These are phyloP conservation scores for Amaranthus tricolor DNA, from an alignment of 179 eudicot genomes.

Conservation along the genomic window DNA sequence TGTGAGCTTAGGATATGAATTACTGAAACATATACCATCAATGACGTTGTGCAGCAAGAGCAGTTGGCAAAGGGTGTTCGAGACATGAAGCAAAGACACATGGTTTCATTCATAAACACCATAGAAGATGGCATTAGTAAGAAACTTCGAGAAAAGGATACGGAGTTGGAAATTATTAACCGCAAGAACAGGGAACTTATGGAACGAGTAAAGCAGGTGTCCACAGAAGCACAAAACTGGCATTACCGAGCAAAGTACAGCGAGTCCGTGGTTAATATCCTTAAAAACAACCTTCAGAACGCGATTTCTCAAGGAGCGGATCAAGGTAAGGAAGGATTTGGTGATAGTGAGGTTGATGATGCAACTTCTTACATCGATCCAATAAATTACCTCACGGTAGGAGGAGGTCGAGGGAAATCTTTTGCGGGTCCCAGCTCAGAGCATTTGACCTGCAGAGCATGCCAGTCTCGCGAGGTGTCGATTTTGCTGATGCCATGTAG, in stretches of 20 bases:
- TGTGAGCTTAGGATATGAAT: background rate
- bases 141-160: slow-evolving; percentile 68
- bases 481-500: slow-evolving; percentile 81
- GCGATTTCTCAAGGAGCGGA: slow-evolving; percentile 58
- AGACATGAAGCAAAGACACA: slow-evolving; percentile 68
- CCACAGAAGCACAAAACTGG: slow-evolving; percentile 78
- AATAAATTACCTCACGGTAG: slow-evolving; percentile 31
- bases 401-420: slow-evolving; percentile 37
- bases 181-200: slow-evolving; percentile 68
- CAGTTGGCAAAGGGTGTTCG: slow-evolving; percentile 62
- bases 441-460: slow-evolving; percentile 57
- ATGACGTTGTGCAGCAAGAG: slow-evolving; percentile 57
- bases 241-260: slow-evolving; percentile 77
- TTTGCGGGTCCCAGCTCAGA: slow-evolving; percentile 21
- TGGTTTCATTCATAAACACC: slow-evolving; percentile 54
- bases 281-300: slow-evolving; percentile 72
- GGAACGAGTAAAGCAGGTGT: slow-evolving; percentile 71
- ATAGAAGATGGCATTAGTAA: slow-evolving; percentile 58
- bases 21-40: background rate
- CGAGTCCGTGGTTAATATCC: slow-evolving; percentile 62
- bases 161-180: slow-evolving; percentile 64
- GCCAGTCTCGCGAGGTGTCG: slow-evolving; percentile 54
- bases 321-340: slow-evolving; percentile 71
- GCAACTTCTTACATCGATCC: slow-evolving; percentile 68
- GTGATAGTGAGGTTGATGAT: slow-evolving; percentile 74